Conservation (phyloP, 164 flowering plant species). For the Vitis vinifera region DNA sequence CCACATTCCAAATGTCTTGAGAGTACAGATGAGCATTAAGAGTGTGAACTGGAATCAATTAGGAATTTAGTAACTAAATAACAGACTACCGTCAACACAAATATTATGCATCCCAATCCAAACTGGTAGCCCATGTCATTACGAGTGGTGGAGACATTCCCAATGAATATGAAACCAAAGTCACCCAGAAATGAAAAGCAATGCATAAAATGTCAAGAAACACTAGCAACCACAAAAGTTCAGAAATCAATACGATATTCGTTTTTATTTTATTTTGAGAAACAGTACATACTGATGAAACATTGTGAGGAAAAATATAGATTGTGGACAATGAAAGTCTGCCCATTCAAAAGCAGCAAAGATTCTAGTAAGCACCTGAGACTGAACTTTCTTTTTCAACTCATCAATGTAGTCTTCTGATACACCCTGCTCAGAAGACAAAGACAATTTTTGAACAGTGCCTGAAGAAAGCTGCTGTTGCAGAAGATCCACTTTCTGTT, state of each 20-base stretch:
- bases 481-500: constrained; percentile 56
- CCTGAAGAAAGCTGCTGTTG: constrained; percentile 68
- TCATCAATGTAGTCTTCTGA: constrained; percentile 62
- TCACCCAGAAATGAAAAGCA: neutral
- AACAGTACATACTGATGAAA: neutral
- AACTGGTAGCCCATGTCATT: neutral
- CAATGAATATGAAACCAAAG: neutral
- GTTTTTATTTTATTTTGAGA: neutral
- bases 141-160: neutral
- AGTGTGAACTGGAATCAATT: no score
- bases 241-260: neutral
- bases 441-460: constrained; percentile 32
- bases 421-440: constrained; percentile 32
- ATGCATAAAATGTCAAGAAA: neutral
- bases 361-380: constrained; percentile 57
- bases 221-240: neutral
- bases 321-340: neutral
- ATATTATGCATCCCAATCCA: neutral
- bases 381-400: constrained; percentile 69
- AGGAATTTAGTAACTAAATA: neutral
- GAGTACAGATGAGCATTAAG: no score
- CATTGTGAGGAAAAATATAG: no score
- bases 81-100: neutral
- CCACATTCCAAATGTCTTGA: no score
- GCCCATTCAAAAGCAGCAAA: neutral